These are phyloP conservation scores for Panaeolus cyanescens DNA, from an alignment of 768 basidiomycete species.

Conservation along the genomic window DNA sequence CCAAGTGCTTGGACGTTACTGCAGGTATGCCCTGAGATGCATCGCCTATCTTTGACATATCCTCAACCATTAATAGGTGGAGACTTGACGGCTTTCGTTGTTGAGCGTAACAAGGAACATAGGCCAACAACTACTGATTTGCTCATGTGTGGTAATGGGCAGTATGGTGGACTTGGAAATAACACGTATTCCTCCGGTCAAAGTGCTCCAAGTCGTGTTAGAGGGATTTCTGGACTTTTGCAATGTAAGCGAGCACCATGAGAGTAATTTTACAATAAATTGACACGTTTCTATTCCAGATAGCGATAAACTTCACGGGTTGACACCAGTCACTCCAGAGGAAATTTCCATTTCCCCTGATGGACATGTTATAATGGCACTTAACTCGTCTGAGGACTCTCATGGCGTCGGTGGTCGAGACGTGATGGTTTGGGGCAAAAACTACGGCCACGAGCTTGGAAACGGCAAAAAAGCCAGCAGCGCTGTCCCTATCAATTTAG, in stretches of 20 bases:
- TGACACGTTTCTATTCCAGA: conserved; percentile 40
- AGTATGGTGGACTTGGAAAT: conserved; percentile 78
- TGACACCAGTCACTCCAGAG: conserved; percentile 66
- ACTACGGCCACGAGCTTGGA: conserved; percentile 74
- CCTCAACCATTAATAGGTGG: conserved; percentile 48
- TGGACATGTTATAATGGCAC: conserved; percentile 74
- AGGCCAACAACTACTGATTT: conserved; percentile 41
- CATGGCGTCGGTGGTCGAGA: conserved; percentile 62
- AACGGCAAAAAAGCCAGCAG: conserved; percentile 68
- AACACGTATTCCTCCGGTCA: conserved; percentile 70
- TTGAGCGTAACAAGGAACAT: conserved; percentile 46
- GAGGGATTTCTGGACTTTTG: conserved; percentile 77
- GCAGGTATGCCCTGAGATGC: conserved; percentile 54
- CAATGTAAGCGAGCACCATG: conserved; percentile 65
- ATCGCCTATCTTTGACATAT: background rate
- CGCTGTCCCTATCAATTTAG: conserved; percentile 53
- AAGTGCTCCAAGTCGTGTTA: conserved; percentile 69
- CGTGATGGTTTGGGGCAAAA: conserved; percentile 72
- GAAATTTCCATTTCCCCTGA: conserved; percentile 69
- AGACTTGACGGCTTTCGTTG: conserved; percentile 76
- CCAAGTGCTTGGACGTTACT: conserved; percentile 63
- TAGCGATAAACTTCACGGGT: conserved; percentile 58
- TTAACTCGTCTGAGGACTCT: conserved; percentile 59
- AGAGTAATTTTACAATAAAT: background rate
- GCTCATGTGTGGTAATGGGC: conserved; percentile 82